These are phyloP conservation scores for Leptodontidium sp. DNA, from an alignment of 2,329 filamentous ascomycete species.

Conservation along the genomic window DNA sequence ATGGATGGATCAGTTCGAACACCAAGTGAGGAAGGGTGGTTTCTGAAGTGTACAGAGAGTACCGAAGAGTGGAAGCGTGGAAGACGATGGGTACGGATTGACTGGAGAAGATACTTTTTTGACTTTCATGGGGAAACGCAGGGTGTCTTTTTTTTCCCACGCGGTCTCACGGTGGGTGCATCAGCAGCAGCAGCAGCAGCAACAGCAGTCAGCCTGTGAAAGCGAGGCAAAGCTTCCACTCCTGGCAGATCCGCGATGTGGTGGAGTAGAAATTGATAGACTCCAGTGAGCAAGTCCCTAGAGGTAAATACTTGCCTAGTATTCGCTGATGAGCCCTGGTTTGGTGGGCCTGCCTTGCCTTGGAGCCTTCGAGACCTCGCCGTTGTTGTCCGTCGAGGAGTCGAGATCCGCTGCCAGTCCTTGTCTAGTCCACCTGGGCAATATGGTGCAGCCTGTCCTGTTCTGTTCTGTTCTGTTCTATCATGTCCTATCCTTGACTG, in stretches of 20 bases:
- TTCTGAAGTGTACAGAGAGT: background rate
- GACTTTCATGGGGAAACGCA: slow-evolving; percentile 6
- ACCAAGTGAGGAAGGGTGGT: background rate
- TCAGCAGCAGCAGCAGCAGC: background rate
- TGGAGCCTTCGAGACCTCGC: background rate
- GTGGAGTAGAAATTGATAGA: background rate
- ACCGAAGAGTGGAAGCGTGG: background rate
- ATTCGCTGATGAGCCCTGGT: background rate
- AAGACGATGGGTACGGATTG: background rate
- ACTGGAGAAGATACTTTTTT: slow-evolving; percentile 3
- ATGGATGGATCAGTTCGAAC: background rate
- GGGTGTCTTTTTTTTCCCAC: background rate
- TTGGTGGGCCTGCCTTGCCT: background rate
- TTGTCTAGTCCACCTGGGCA: background rate
- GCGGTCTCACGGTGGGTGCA: background rate
- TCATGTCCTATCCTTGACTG: too few relatives aligned
- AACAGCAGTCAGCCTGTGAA: slow-evolving; percentile 3
- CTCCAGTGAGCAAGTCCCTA: background rate
- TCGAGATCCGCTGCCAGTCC: slow-evolving; percentile 4
- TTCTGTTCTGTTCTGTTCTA: too few relatives aligned
- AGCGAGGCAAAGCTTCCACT: background rate
- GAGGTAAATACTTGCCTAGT: background rate
- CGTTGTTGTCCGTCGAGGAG: background rate
- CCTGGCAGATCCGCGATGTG: slow-evolving; percentile 1
- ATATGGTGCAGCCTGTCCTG: background rate